Conservation (phyloP, 1,284 basidiomycete species). For the Microbotryum saponariae region DNA sequence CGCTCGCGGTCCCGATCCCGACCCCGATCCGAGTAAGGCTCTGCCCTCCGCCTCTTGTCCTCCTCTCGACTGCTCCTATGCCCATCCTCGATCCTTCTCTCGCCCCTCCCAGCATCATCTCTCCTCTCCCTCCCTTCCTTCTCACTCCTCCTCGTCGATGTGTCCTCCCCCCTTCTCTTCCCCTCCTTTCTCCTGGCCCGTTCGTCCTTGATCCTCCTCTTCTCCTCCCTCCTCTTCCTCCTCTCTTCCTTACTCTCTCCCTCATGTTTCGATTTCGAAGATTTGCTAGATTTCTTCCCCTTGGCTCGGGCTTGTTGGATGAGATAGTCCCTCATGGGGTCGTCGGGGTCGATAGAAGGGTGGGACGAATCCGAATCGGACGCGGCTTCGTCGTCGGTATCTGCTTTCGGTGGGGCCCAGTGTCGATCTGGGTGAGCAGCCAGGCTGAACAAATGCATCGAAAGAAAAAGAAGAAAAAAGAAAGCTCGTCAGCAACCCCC, state of each 20-base stretch:
- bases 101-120: not conserved
- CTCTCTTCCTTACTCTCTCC: constrained; percentile 33
- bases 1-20: too few relatives aligned
- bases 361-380: constrained; percentile 55
- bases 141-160: not conserved
- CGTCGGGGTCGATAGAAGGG: constrained; percentile 79
- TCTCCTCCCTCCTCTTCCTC: not conserved
- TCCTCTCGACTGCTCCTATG: not conserved
- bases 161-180: not conserved
- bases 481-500: not conserved
- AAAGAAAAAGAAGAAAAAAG: too few relatives aligned
- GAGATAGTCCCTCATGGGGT: constrained; percentile 89
- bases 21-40: too few relatives aligned
- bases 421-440: constrained; percentile 26
- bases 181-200: not conserved
- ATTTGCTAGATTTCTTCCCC: constrained; percentile 22
- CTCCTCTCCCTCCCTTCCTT: not conserved
- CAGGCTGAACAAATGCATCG: constrained; percentile 4
- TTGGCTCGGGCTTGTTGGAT: constrained; percentile 34
- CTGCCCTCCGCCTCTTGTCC: too few relatives aligned
- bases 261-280: constrained; percentile 29
- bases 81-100: not conserved
- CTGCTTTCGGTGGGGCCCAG: constrained; percentile 8
- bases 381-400: constrained; percentile 54
- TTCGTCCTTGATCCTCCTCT: not conserved